phyloP scores from a whole-genome alignment of 2,329 filamentous ascomycete genomes.

The Trichoderma aggressivum region DNA sequence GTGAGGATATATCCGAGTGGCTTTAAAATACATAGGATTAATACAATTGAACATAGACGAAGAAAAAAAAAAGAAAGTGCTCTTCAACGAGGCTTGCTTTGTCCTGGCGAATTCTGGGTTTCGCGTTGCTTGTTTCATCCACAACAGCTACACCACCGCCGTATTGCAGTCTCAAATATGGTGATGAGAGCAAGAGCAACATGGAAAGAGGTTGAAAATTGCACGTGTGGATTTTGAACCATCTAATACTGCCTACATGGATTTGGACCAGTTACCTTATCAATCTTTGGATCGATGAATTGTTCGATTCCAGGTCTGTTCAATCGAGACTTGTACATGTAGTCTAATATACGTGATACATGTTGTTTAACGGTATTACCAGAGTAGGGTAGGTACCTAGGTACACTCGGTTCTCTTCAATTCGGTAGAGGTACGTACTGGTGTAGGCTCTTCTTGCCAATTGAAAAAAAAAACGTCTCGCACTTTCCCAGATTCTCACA shows the following conservation, averaged over 20 bases:
- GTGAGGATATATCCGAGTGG: background rate
- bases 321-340: no score
- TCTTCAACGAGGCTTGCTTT: background rate
- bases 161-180: conserved; percentile 9
- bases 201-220: conserved; percentile 6
- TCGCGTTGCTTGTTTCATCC: background rate
- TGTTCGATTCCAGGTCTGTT: background rate
- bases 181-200: background rate
- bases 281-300: background rate
- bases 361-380: background rate
- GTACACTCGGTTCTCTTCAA: background rate
- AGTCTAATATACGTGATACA: no score
- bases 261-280: background rate
- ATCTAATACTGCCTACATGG: no score
- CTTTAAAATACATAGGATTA: background rate
- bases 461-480: background rate
- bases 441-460: background rate
- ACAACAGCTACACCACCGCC: background rate
- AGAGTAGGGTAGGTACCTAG: no score
- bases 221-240: conserved; percentile 15
- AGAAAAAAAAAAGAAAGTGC: background rate
- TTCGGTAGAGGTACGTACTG: background rate
- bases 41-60: background rate
- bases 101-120: background rate
- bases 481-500: background rate